Evolutionary conservation across 176 grass and related monocot genomes (phyloP), one percentile per base, ranked within the genome.

Genomic region (bread wheat (Triticum aestivum)): DNA sequence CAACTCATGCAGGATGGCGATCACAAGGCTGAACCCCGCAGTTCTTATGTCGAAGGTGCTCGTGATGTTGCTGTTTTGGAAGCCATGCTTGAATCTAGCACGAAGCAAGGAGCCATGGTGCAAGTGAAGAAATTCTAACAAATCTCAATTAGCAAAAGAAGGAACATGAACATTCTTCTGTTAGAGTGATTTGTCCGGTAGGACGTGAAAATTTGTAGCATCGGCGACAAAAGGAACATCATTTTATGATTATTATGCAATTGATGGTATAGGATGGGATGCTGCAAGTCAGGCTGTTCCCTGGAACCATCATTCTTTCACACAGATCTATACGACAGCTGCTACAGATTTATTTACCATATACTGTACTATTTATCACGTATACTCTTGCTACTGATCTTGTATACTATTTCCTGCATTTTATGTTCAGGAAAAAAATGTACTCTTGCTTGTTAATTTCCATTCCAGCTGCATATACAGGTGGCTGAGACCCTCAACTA

Each of bases 51-150:
- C 10, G 94, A 98, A 88, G 94, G 93, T 24, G 96, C 90, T 2
- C 84, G 92, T 71, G 96, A 98, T 69, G 92, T 98, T 32, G 96
- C 94, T 3, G 94, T 98, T 87, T 85, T 96, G 80, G 93, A 98
- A 91, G 93, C 94, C 51, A 98, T 98, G 96, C 90, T 96, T 10
- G 91, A 92, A 77, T 98, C 96, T 51, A 94, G 96, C 20, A 73
- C 23, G 6, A 92, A 96, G 41, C 87, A 96, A 90, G 93, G 93
- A 71, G 61, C 82, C 30, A 70, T n/a, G 0, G 87, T 98, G 51
- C 90, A 84, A 67, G 96, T 98, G 45, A 95, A 94, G 75, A 96
- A 65, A 83, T 94, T 94, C 18, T 91, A 39, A 95, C 29, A 38
- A 6, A 76, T 49, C 21, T 59, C 30, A 83, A 42, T 23, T 56